Percentiles rank a stretch among this genome's conserved stretches.
Conservation (phyloP, 192 early-diverging fungal genomes). For the Helicostylum pulchrum region DNA sequence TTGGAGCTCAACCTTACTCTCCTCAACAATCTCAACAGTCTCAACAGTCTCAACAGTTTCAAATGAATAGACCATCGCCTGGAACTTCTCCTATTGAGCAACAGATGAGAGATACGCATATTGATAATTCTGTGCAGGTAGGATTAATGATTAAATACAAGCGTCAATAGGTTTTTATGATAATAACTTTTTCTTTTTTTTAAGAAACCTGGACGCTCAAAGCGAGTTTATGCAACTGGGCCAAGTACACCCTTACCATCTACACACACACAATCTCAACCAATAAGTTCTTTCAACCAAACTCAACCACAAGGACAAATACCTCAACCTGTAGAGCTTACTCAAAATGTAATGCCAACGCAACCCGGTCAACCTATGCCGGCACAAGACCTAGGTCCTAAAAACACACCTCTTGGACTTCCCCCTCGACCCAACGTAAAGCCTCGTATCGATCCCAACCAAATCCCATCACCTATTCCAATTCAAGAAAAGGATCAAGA, state of each 20-base stretch:
- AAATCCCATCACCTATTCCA: conserved; percentile 85
- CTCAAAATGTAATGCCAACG: conserved; percentile 33
- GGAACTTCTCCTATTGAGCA: too few species aligned
- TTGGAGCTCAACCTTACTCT: too few species aligned
- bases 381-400: conserved; percentile 26
- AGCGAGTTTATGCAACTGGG: conserved; percentile 19
- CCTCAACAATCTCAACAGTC: too few species aligned
- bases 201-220: conserved; percentile 19
- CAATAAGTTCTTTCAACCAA: background rate
- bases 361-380: conserved; percentile 22
- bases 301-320: conserved; percentile 12
- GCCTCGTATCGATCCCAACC: conserved; percentile 87
- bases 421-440: conserved; percentile 36
- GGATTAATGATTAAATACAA: too few species aligned
- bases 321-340: conserved; percentile 14
- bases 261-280: background rate
- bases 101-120: conserved; percentile 8
- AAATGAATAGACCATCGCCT: too few species aligned
- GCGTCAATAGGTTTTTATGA: background rate
- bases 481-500: conserved; percentile 70
- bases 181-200: background rate
- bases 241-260: background rate
- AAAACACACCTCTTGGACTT: conserved; percentile 35
- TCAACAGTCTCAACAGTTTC: too few species aligned
- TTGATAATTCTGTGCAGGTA: background rate